A percentile compares a stretch with the other conserved stretches of the same genome.
phyloP scores from a whole-genome alignment of 2,329 filamentous ascomycete species.

The Juglanconis juglandina region DNA sequence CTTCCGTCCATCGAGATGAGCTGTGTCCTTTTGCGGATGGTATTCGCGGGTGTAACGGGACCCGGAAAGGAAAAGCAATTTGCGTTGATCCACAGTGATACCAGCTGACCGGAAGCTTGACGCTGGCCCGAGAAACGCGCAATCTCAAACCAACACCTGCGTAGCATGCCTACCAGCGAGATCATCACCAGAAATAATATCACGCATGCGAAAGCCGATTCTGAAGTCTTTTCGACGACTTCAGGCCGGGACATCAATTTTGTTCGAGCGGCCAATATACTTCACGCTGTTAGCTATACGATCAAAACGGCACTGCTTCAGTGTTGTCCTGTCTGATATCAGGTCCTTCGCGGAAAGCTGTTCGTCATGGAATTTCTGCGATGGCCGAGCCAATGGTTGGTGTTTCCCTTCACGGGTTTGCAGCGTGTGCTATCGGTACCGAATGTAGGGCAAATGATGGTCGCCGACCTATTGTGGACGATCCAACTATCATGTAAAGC shows the following conservation, averaged over 20 bases:
- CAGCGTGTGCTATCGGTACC: not conserved
- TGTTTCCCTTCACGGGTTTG: not conserved
- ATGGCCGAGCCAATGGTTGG: not conserved
- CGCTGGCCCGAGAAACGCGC: not conserved
- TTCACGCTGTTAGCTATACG: not conserved
- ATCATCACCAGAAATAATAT: not conserved
- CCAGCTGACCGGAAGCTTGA: not conserved
- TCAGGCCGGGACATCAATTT: not conserved
- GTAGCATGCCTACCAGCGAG: not conserved
- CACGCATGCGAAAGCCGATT: not conserved
- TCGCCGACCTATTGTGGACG: not conserved
- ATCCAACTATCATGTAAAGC: not conserved
- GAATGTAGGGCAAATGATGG: not conserved
- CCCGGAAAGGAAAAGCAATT: not conserved
- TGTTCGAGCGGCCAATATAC: not conserved
- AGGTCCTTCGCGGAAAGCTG: not conserved
- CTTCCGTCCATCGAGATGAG: not conserved
- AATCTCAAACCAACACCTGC: not conserved
- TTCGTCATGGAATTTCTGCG: not conserved
- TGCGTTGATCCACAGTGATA: not conserved
- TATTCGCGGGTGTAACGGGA: not conserved
- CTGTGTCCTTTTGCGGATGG: not conserved
- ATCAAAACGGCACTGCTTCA: not conserved
- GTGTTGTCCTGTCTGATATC: not conserved
- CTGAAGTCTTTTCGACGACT: not conserved